phyloP scores from a whole-genome alignment of 2,329 filamentous ascomycete genomes.

The Biscogniauxia sp. region DNA sequence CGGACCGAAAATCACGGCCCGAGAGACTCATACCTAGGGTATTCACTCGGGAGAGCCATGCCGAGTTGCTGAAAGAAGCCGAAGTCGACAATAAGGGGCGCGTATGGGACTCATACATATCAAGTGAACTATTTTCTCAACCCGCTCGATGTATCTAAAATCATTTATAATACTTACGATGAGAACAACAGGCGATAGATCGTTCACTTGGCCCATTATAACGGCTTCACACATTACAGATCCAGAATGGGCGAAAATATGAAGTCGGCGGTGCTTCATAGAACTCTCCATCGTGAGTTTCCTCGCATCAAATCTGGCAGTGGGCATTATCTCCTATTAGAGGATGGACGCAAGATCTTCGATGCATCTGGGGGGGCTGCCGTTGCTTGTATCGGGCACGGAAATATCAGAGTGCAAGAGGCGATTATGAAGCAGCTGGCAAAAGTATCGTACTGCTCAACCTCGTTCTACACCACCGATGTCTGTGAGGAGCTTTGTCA shows the following conservation, averaged over 20 bases:
- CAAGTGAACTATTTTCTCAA: too few species aligned
- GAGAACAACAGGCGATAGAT: too few species aligned
- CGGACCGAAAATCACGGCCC: background rate
- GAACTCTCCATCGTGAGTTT: constrained; percentile 36
- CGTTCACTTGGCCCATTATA: background rate
- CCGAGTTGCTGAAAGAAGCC: background rate
- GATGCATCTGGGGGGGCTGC: constrained; percentile 47
- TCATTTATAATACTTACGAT: too few species aligned
- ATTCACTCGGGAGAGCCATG: background rate
- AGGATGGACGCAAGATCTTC: constrained; percentile 40
- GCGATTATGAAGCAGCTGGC: constrained; percentile 41
- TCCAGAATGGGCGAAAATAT: constrained; percentile 3
- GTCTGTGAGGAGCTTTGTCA: constrained; percentile 24
- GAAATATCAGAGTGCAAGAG: constrained; percentile 38
- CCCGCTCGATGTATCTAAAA: too few species aligned
- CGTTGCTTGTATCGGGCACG: constrained; percentile 46
- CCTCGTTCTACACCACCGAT: constrained; percentile 29
- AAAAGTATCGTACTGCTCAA: constrained; percentile 42
- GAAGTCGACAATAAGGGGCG: background rate
- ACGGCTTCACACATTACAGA: background rate
- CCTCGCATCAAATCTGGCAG: constrained; percentile 32
- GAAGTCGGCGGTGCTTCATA: constrained; percentile 38
- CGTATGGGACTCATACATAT: background rate
- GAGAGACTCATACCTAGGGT: background rate
- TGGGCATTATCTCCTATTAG: constrained; percentile 39